Base-by-base conservation (phyloP, 306 rosid genomes). In the Begonia peltatifolia region DNA sequence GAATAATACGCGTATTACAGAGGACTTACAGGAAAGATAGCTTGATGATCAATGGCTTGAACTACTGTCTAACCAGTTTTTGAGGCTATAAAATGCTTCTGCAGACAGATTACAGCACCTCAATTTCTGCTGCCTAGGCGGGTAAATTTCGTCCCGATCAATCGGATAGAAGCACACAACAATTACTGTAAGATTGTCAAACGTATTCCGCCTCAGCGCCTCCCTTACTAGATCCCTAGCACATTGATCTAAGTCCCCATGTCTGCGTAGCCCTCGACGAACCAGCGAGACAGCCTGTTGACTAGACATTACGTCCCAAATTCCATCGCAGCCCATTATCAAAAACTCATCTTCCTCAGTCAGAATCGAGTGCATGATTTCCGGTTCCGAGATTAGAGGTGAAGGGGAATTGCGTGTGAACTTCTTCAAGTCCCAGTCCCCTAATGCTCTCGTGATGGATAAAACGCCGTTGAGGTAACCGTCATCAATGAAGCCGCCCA, bases 261-360 rank as follows among this genome's bases (percentile, higher is more conserved):
- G 92, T 49, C 92, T 68, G 59, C 80, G 70, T 53, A 90, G 80
- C 58, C 94, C 87, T 43, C 80, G 74, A 6, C 88, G 83, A n/a
- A 80, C 99, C 18, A 83, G 76, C 66, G 74, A 73, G 13, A 90
- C 92, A 0, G 99, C 99, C 42, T 90, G 63, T 67, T 89, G 94
- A 63, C 97, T 89, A 11, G 97, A 70, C 87, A 89, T 80, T 38
- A 70, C 82, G 48, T 85, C 97, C 97, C 97, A 89, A 46, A 89
- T 78, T 57, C 97, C 97, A n/a, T 89, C 97, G 11, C 97, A 90
- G 11, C 85, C 99, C 42, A 90, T 83, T 64, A 90, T 90, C 65
- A 90, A 87, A 77, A 90, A 90, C 65, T 90, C 97, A 52, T 90
- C 97, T 50, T 90, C 94, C 56, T 83, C 87, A 9, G 94, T 76